phyloP scores from a whole-genome alignment of 1,284 basidiomycete genomes.

The Lignosus rhinocerotis region DNA sequence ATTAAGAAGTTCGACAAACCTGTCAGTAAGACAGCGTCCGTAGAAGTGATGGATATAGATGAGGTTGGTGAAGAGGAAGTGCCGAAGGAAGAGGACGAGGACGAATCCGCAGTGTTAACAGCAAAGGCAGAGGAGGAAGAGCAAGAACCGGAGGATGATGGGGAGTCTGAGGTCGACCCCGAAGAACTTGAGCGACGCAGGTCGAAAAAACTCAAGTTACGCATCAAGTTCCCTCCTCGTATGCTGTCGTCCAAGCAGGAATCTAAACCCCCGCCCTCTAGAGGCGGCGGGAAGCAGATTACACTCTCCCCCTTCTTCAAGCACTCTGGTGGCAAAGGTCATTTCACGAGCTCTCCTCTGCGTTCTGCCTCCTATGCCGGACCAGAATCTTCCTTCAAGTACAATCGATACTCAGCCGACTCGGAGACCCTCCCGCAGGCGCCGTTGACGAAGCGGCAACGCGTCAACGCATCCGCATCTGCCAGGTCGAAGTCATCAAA shows the following conservation, averaged over 20 bases:
- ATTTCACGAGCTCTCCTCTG: conserved; percentile 4
- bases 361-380: conserved; percentile 17
- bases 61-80: conserved; percentile 3
- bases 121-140: conserved; percentile 9
- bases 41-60: conserved; percentile 8
- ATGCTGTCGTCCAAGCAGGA: conserved; percentile 14
- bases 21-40: conserved; percentile 7
- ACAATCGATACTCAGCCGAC: conserved; percentile 13
- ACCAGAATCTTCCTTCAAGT: conserved; percentile 3
- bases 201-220: conserved; percentile 40
- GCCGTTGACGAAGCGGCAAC: conserved; percentile 25
- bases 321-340: conserved; percentile 16
- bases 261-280: conserved; percentile 11
- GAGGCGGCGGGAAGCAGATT: conserved; percentile 23
- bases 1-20: conserved; percentile 22
- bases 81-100: conserved; percentile 18
- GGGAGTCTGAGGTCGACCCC: conserved; percentile 32
- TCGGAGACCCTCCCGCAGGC: conserved; percentile 14
- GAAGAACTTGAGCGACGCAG: conserved; percentile 26
- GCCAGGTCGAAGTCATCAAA: conserved; percentile 6
- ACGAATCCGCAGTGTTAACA: conserved; percentile 1
- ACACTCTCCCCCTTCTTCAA: conserved; percentile 26
- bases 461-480: conserved; percentile 18
- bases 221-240: conserved; percentile 38
- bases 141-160: conserved; percentile 18